Conservation (phyloP, 2,329 filamentous ascomycete species). For the Trichoderma pleuroti region DNA sequence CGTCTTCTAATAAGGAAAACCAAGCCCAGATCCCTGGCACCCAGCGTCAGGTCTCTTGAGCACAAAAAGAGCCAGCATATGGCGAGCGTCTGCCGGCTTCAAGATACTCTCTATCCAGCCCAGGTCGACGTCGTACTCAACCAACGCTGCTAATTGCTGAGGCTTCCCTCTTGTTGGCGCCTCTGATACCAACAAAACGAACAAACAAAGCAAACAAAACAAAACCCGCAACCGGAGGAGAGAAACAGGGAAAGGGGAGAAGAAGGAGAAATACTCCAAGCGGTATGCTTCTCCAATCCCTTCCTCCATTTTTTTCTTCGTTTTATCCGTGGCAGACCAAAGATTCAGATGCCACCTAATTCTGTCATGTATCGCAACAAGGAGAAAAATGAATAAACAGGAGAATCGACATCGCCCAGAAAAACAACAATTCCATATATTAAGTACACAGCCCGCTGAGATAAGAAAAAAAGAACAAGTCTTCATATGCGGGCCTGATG, state of each 20-base stretch:
- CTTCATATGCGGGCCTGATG: conserved; percentile 8
- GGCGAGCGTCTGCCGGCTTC: neutral
- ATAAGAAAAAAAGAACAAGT: neutral
- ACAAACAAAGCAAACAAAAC: neutral
- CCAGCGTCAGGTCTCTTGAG: neutral
- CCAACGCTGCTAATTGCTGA: neutral
- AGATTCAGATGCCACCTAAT: too few relatives aligned
- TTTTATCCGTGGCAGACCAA: neutral
- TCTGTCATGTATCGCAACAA: neutral
- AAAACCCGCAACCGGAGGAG: neutral
- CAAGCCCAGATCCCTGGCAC: neutral
- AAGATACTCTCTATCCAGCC: neutral
- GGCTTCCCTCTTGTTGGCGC: neutral
- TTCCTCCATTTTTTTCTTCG: neutral
- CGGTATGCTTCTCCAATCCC: neutral
- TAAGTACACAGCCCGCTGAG: conserved; percentile 16
- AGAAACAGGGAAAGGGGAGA: neutral
- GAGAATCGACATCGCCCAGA: neutral
- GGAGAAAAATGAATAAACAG: neutral
- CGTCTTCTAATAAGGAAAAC: neutral
- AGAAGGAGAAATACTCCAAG: neutral
- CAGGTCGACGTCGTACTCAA: neutral
- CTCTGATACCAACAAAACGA: neutral
- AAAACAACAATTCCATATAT: conserved; percentile 6
- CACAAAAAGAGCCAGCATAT: neutral